Base-by-base conservation (phyloP, 352 stramenopile genomes). In the Phytophthora palmivora region DNA sequence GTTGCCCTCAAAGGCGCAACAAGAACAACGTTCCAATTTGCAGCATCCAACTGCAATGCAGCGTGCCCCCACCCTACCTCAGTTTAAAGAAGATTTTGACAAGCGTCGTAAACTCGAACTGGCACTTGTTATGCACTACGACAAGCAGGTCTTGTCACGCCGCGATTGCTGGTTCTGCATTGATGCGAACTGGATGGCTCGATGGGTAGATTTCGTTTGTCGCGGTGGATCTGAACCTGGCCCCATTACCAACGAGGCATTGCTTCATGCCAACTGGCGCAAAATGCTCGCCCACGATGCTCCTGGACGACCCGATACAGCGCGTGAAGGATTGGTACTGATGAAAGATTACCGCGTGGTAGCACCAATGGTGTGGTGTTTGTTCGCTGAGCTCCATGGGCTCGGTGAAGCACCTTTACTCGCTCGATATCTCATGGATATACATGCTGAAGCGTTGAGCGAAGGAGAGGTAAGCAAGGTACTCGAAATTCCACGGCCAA, bases 161-260 rank as follows among this genome's bases (percentile, higher is more conserved):
- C 69, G 76, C 2, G 86, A 94, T 63, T 92, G 80, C 71, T 94
- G 83, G 83, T 87, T 91, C 58, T 59, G 88, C 7, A 58, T 94
- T 22, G 75, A 92, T 52, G 60, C 76, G 2, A 58, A 78, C 18
- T 92, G 86, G 86, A 89, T 94, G 72, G 54, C 48, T 37, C 64
- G 58, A 19, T 94, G 83, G 86, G 57, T 83, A 22, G 59, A 65
- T 47, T 92, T 89, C 36, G 84, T 79, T 30, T 70, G 70, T 28
- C 72, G 75, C 28, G 67, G 71, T 47, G 83, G 82, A 10, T 63
- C 80, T 6, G 59, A 79, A 21, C 83, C 83, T 5, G 86, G 86
- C 0, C 67, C 70, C 7, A 92, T 94, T 66, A 75, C 78, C 4
- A 94, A 92, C 58, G 72, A 88, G 28, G 47, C 51, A 9, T 62